Evolutionary conservation across 495 filamentous ascomycete genomes (phyloP).

Genomic region (Tuber aestivum): DNA sequence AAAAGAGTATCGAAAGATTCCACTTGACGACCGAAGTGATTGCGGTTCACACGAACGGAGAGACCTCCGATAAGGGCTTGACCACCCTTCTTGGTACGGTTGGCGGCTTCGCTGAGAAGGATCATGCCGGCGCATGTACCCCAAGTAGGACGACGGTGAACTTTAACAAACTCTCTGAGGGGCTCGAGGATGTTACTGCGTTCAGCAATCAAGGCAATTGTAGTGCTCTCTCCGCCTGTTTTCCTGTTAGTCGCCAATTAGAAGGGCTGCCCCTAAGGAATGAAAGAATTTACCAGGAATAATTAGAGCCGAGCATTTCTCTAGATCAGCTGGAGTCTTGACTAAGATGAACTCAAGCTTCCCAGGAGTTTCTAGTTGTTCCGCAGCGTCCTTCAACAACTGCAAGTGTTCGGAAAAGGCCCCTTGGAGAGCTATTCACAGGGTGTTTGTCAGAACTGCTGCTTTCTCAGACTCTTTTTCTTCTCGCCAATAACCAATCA

Average conservation of each 20-base stretch:
- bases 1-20: conserved; percentile 84
- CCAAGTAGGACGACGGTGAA: conserved; percentile 80
- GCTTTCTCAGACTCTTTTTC: not conserved
- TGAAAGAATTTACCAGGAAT: conserved; percentile 54
- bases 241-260: conserved; percentile 5
- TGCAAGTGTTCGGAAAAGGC: conserved; percentile 85
- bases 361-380: conserved; percentile 42
- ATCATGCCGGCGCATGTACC: conserved; percentile 95
- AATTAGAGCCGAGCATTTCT: conserved; percentile 71
- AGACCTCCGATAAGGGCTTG: conserved; percentile 92
- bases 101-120: conserved; percentile 79
- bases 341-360: conserved; percentile 66
- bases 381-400: conserved; percentile 63
- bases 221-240: conserved; percentile 84
- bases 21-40: conserved; percentile 89
- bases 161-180: conserved; percentile 84
- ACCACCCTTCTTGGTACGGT: conserved; percentile 79
- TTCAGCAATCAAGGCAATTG: conserved; percentile 81
- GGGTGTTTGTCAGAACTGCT: not conserved
- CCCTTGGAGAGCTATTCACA: conserved; percentile 67
- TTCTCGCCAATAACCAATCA: not conserved
- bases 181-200: conserved; percentile 76
- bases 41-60: conserved; percentile 85
- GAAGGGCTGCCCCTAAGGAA: not conserved
- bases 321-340: conserved; percentile 65